Evolutionary conservation across 352 stramenopile species (phyloP).

Genomic region (Pythium plurisporium): DNA sequence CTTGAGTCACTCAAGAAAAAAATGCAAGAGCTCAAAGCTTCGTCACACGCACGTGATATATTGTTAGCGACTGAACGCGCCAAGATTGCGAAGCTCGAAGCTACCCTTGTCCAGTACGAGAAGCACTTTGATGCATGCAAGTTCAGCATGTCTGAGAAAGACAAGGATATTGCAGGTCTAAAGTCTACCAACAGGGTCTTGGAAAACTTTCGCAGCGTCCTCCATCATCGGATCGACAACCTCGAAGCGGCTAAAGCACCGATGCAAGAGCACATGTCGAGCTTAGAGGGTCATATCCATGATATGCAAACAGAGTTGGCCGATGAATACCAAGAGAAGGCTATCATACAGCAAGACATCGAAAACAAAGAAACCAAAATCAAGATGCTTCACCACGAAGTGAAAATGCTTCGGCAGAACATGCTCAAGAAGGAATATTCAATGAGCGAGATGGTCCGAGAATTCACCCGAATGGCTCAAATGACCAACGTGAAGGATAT

Average conservation of each 20-base stretch:
- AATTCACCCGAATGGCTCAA: slow-evolving; percentile 66
- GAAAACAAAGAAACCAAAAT: slow-evolving; percentile 74
- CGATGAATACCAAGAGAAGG: slow-evolving; percentile 67
- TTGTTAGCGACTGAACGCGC: slow-evolving; percentile 64
- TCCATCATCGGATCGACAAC: slow-evolving; percentile 71
- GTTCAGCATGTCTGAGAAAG: slow-evolving; percentile 62
- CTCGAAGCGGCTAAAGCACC: slow-evolving; percentile 68
- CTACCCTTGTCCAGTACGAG: slow-evolving; percentile 63
- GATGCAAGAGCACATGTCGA: slow-evolving; percentile 56
- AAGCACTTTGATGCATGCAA: slow-evolving; percentile 71
- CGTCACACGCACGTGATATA: slow-evolving; percentile 61
- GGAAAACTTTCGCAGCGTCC: slow-evolving; percentile 79
- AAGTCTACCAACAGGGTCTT: slow-evolving; percentile 75
- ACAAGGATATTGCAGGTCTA: slow-evolving; percentile 53
- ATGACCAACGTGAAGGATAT: slow-evolving; percentile 77
- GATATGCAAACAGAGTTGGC: slow-evolving; percentile 77
- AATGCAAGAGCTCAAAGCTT: slow-evolving; percentile 77
- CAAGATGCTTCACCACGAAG: slow-evolving; percentile 66
- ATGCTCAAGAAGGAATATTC: slow-evolving; percentile 78
- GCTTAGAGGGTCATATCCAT: slow-evolving; percentile 60
- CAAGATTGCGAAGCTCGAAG: slow-evolving; percentile 60
- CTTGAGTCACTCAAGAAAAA: slow-evolving; percentile 82
- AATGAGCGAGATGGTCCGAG: slow-evolving; percentile 74
- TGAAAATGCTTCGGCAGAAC: slow-evolving; percentile 67
- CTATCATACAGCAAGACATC: slow-evolving; percentile 52